Evolutionary conservation across 768 basidiomycete species (phyloP), one percentile per base, ranked within the genome.

Genomic region (Gymnopilus dilepis): DNA sequence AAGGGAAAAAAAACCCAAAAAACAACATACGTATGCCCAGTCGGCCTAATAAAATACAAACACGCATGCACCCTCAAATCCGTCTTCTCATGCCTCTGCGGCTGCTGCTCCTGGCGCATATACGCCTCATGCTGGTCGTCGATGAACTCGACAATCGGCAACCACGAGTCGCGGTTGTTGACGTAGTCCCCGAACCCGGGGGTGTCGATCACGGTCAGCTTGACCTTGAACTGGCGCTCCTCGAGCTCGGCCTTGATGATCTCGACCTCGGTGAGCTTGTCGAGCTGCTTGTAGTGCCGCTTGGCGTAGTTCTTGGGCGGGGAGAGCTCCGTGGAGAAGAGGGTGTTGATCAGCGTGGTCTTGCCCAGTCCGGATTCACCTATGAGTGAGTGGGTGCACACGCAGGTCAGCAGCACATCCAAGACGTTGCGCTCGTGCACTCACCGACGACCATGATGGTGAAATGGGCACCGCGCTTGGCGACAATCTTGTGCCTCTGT

Each of bases 161-260:
- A 84, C 97, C 97, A 99, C 19, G 94, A 96, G 77, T 99, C 97
- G 59, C 94, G 88, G 86, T 99, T 99, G 92, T 99, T 99, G 80
- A 99, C 97, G 72, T 98, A 99, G 90, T 99, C 97, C 37, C 97
- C 97, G 65, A 99, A 99, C 28, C 97, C 97, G 57, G 97, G 97
- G 11, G 97, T 98, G 77, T 99, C 97, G 66, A 99, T 97, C 74
- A 99, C 97, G 17, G 92, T 96, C 65, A 99, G 88, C 84, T 98
- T 99, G 83, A 98, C 96, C 78, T 95, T 97, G 88, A 99, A 99
- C 73, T 94, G 92, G 75, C 96, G 94, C 78, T 99, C 97, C 79
- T 99, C 97, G 22, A 99, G 87, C 80, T 98, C 97, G 13, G 97
- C 97, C 83, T 99, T 99, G 84, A 99, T 95, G 56, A 99, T 97